Base-by-base conservation (phyloP, 179 eudicot genomes). In the Heliamphora pulchella region DNA sequence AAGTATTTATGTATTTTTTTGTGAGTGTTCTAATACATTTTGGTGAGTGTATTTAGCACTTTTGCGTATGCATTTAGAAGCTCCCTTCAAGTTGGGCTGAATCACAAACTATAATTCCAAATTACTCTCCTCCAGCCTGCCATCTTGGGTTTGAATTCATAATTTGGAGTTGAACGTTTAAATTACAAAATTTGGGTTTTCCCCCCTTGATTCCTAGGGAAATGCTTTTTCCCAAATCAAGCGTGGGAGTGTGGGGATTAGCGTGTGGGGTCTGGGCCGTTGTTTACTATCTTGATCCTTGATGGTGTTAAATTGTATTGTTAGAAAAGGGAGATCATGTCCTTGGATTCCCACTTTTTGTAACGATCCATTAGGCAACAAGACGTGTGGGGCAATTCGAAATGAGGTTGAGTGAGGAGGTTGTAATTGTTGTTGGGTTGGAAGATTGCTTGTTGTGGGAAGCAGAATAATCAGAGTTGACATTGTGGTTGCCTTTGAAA, bases 151-250 rank as follows among this genome's bases (percentile, higher is more conserved):
- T 10, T 66, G 71, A 43, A 43, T 39, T 66, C 22, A 63, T 8
- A 9, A 61, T 61, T 63, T 18, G 8, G 8, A 63, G 13, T 20
- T 20, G 1, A 18, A 63, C 2, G 15, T 31, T 31, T 31, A 31
- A 31, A 31, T 31, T 31, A 31, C 31, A 31, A 31, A 31, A 31
- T 31, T 31, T 31, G 31, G 31, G 31, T 31, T 31, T 31, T 31
- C 31, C 31, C 31, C 31, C 31, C 82, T 54, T 53, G 55, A 74
- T 80, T 80, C 74, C 64, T 66, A 74, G 82, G 69, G 70, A 61
- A 74, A 47, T 68, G 1, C 4, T 5, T 57, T 70, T 61, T 71
- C 43, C 68, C 58, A 55, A 5, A 31, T 79, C 31, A 69, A 67
- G 76, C 76, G 43, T 54, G 80, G 64, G 50, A 78, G 13, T 78